Conservation (phyloP, 441 rosid genomes). For the Hura crepitans region DNA sequence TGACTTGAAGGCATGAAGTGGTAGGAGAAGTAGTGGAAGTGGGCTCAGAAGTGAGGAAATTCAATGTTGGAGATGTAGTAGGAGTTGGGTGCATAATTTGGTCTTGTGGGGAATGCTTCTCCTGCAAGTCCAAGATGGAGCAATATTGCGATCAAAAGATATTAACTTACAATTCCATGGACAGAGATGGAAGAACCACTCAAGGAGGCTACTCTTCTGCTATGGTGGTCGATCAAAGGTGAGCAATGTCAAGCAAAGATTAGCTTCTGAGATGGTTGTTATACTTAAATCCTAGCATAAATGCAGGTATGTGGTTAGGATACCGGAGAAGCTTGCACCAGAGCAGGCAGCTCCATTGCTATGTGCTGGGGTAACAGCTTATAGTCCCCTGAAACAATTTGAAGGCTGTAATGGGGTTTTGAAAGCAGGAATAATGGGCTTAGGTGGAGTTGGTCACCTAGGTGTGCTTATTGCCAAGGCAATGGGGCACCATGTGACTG, state of each 20-base stretch:
- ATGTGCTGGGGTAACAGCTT: constrained; percentile 47
- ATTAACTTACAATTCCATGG: constrained; percentile 27
- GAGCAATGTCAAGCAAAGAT: constrained; percentile 9
- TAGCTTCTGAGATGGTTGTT: too few species aligned
- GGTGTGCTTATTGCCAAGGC: constrained; percentile 46
- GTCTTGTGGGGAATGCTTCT: constrained; percentile 38
- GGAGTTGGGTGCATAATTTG: constrained; percentile 40
- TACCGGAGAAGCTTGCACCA: constrained; percentile 34
- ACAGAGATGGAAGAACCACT: constrained; percentile 41
- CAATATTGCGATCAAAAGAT: constrained; percentile 37
- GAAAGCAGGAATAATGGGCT: constrained; percentile 38
- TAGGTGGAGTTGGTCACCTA: constrained; percentile 52
- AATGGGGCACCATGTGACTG: constrained; percentile 48
- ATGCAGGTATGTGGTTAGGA: constrained; percentile 40
- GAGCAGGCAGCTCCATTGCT: constrained; percentile 49
- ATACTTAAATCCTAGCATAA: background rate
- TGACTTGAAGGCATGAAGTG: constrained; percentile 39
- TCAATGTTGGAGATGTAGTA: constrained; percentile 36
- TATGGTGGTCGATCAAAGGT: constrained; percentile 45
- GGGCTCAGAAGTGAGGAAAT: constrained; percentile 35
- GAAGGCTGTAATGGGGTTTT: constrained; percentile 14
- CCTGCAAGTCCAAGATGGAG: constrained; percentile 40
- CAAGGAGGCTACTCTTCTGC: constrained; percentile 44
- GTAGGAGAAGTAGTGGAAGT: constrained; percentile 44
- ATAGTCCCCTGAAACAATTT: constrained; percentile 45